phyloP scores from a whole-genome alignment of 2,329 filamentous ascomycete genomes.

The Plectosphaerella cucumerina region DNA sequence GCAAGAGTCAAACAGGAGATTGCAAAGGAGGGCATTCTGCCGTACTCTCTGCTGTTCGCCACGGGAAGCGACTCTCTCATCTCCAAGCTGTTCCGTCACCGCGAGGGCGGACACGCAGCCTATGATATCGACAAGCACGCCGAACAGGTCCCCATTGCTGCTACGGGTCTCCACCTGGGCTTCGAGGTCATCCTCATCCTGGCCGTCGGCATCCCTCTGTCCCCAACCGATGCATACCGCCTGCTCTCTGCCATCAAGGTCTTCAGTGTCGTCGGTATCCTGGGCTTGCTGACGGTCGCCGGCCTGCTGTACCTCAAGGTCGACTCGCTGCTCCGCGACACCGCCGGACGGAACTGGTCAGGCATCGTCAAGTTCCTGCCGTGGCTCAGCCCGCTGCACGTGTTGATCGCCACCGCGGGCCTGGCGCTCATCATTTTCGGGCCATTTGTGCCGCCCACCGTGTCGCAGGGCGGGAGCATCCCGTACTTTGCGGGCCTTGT shows the following conservation, averaged over 20 bases:
- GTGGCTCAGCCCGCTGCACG: not conserved
- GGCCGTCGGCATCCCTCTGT: conserved; percentile 3
- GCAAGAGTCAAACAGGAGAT: conserved; percentile 46
- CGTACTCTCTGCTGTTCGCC: conserved; percentile 33
- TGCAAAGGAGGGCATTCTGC: conserved; percentile 44
- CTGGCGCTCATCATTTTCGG: not conserved
- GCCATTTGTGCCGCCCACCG: not conserved
- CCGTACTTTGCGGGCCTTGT: not conserved
- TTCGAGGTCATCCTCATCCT: conserved; percentile 9
- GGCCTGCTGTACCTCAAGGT: conserved; percentile 3
- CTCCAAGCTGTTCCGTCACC: not conserved
- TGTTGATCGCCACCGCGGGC: not conserved
- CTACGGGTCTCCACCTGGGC: conserved; percentile 9
- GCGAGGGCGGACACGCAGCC: not conserved
- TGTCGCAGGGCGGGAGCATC: not conserved
- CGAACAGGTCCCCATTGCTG: conserved; percentile 10
- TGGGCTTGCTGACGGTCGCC: not conserved
- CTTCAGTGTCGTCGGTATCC: not conserved
- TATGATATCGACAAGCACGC: conserved; percentile 5
- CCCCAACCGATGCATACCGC: conserved; percentile 4
- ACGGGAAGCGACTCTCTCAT: conserved; percentile 12
- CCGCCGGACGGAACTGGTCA: not conserved
- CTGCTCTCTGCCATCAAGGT: not conserved
- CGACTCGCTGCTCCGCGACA: not conserved
- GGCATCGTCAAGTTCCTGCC: not conserved